Base-by-base conservation (phyloP, 2,329 filamentous ascomycete species). In the Fusarium fujikuroi region DNA sequence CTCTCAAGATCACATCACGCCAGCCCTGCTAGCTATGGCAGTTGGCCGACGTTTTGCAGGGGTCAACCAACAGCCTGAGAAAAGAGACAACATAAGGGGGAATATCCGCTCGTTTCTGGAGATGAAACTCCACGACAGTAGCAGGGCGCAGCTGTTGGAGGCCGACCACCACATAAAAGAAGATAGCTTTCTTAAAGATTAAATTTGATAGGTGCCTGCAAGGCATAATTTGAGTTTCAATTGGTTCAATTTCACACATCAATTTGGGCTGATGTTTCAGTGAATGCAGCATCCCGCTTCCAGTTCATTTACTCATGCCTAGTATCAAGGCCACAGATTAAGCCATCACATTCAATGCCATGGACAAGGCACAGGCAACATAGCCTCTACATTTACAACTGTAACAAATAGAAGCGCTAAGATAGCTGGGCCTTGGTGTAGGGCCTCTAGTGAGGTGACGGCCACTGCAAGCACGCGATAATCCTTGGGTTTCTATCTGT, bases 391-490 rank as follows among this genome's bases (percentile, higher is more conserved):
- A 23, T 4, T 14, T 4, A 3, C 5, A 50, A 50, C 47, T 50
- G 30, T 23, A 50, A 7, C 14, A 50, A 50, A 34, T 7, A 34
- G 47, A 50, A 5, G 23, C 8, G 3, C n/a, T 0, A 1, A 39
- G 39, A 28, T 6, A n/a, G 7, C 7, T 30, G 19, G 30, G 47
- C 16, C 30, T 7, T 34, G 8, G 8, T 11, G 39, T 8, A 49
- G 57, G 21, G 16, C 3, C 21, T 34, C 14, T 21, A 5, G 21
- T 3, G 16, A 25, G 7, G 14, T 19, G 25, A 32, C 11, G 19
- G 61, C 11, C 64, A 64, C 59, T 64, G 53, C 67, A 54, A 56
- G n/a, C 28, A 52, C n/a, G 52, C 53, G 32, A 36, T 36, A 9
- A 21, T 32, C 54, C 34, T n/a, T 43, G 52, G 5, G 9, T 11